Conservation (phyloP, 2,329 filamentous ascomycete species). For the Ambrosiella cleistominuta region DNA sequence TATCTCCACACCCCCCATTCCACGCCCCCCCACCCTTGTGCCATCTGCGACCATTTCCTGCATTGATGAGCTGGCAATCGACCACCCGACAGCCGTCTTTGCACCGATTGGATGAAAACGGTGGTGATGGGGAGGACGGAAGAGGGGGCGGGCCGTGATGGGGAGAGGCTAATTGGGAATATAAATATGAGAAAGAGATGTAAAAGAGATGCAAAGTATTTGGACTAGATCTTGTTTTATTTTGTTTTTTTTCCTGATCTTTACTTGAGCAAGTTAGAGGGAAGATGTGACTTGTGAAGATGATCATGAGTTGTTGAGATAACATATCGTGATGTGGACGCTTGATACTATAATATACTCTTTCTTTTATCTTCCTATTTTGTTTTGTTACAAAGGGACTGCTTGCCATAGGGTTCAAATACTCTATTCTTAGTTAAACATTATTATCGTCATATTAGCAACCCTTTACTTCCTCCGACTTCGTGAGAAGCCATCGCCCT, state of each 20-base stretch:
- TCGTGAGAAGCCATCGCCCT: background rate
- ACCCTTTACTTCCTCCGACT: constrained; percentile 11
- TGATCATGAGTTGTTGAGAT: too few relatives aligned
- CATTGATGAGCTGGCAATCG: constrained; percentile 27
- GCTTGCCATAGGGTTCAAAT: background rate
- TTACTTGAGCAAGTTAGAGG: too few relatives aligned
- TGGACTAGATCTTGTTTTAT: too few relatives aligned
- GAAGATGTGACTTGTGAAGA: too few relatives aligned
- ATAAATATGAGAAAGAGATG: background rate
- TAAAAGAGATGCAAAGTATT: too few relatives aligned
- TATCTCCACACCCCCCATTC: constrained; percentile 16
- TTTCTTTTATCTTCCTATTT: too few relatives aligned
- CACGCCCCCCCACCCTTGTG: constrained; percentile 12
- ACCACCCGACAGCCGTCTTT: constrained; percentile 22
- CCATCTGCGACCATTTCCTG: constrained; percentile 37
- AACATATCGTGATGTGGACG: too few relatives aligned
- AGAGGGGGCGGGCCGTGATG: background rate
- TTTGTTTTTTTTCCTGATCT: too few relatives aligned
- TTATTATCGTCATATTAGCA: constrained; percentile 12
- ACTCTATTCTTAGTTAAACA: constrained; percentile 1
- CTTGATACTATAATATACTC: too few relatives aligned
- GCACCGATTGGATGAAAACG: background rate
- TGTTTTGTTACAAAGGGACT: too few relatives aligned
- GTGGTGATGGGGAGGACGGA: background rate
- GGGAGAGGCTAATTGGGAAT: background rate